These are phyloP conservation scores for Lagerstroemia speciosa DNA, from an alignment of 345 rosid genomes.

Conservation along the genomic window DNA sequence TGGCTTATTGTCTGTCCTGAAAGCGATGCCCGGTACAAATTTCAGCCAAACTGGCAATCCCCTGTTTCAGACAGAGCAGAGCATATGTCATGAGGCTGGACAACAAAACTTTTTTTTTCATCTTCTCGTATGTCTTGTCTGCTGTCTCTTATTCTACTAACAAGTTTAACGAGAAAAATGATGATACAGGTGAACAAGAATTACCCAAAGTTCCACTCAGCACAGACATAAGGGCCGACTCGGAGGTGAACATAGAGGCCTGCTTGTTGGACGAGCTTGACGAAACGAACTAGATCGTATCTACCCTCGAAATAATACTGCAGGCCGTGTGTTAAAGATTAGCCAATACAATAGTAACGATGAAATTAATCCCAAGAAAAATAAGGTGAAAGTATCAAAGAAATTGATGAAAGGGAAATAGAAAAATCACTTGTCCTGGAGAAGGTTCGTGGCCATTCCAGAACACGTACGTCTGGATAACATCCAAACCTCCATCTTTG, in stretches of 20 bases:
- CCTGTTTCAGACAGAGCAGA: constrained; percentile 5
- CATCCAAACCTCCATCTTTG: constrained; percentile 37
- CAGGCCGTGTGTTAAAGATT: too few relatives aligned
- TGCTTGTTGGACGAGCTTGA: constrained; percentile 34
- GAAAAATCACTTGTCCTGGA: constrained; percentile 8
- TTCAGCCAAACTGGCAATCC: constrained; percentile 23
- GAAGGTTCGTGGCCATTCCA: constrained; percentile 35
- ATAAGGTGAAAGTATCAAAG: background rate
- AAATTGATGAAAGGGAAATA: background rate
- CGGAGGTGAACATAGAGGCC: constrained; percentile 32
- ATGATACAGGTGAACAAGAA: background rate
- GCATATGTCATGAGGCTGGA: background rate
- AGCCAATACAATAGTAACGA: too few relatives aligned
- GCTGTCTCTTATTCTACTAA: too few relatives aligned
- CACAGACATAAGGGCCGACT: constrained; percentile 19
- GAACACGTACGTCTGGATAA: constrained; percentile 41
- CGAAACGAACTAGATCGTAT: constrained; percentile 36
- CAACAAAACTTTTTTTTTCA: background rate
- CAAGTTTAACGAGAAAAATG: too few relatives aligned
- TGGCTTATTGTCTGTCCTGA: constrained; percentile 18
- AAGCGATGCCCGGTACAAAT: constrained; percentile 19
- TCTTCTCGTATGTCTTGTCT: background rate
- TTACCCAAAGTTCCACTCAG: constrained; percentile 24
- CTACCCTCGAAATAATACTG: constrained; percentile 33
- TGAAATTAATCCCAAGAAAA: too few relatives aligned